Evolutionary conservation across 169 alveolate species (phyloP), one percentile per base, ranked within the genome.

Genomic region (Plasmodium gallinaceum): DNA sequence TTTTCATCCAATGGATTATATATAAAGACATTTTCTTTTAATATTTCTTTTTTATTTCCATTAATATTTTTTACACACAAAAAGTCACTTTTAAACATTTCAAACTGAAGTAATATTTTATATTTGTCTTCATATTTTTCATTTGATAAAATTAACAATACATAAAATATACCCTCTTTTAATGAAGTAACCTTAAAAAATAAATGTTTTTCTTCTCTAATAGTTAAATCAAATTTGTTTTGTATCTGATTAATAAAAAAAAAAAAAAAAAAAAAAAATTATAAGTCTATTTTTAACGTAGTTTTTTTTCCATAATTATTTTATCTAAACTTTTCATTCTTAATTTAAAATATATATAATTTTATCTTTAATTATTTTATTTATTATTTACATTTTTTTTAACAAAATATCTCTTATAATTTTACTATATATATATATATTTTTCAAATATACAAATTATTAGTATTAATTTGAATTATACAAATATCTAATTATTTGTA

Each of bases 91-190:
- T 69, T 68, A 7, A 48, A 46, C 22, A 80, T 80, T 54, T 80
- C 90, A 68, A 80, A 80, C 39, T 80, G 90, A 22, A 80, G 62
- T 60, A 80, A 72, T 22, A 68, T 80, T 71, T 46, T 80, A 80
- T 80, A 80, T 60, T 58, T 72, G 45, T 80, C 90, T 80, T 80
- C 85, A 69, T 80, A 54, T 62, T 80, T 80, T 66, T 80, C 80
- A 66, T 80, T 80, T 26, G 90, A 80, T 37, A 80, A 57, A 46
- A 52, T 52, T 45, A 80, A 42, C 70, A 80, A 66, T 26, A 80
- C 72, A 68, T 80, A 61, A 58, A 60, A 80, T 4, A 24, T 69
- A 14, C 85, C 90, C 42, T 80, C 90, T 71, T 37, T 80, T 61
- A 80, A 68, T 54, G 90, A 65, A 16, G 68, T 32, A 14, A 43